Evolutionary conservation across 305 asterid genomes (phyloP).

Genomic region (Fraxinus xanthoxyloides): DNA sequence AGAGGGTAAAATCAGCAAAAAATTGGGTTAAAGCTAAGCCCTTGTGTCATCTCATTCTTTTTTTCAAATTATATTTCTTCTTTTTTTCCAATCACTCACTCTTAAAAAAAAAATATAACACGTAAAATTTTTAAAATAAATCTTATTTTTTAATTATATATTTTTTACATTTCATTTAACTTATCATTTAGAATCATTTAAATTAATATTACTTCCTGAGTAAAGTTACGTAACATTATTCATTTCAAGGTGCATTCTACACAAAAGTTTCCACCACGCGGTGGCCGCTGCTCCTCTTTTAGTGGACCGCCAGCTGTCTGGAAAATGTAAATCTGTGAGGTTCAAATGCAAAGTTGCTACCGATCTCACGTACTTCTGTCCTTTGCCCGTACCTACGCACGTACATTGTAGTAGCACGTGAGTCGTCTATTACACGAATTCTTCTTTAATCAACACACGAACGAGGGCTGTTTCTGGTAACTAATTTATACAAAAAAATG

Average conservation of each 20-base stretch:
- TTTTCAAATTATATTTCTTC: too few relatives aligned
- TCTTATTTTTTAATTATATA: too few relatives aligned
- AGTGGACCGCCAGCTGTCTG: conserved; percentile 27
- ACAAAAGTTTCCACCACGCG: neutral
- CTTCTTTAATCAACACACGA: neutral
- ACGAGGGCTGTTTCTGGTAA: neutral
- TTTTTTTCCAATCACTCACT: too few relatives aligned
- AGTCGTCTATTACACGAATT: neutral
- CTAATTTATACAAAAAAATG: neutral
- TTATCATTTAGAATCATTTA: too few relatives aligned
- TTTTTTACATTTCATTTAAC: too few relatives aligned
- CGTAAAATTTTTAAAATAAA: too few relatives aligned
- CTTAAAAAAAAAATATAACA: too few relatives aligned
- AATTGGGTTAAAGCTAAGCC: neutral
- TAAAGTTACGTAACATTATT: too few relatives aligned
- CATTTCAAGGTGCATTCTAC: too few relatives aligned
- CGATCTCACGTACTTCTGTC: conserved; percentile 39
- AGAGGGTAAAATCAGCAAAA: neutral
- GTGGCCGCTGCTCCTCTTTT: conserved; percentile 28
- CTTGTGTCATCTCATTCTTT: too few relatives aligned
- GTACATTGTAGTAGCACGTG: conserved; percentile 18
- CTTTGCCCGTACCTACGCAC: conserved; percentile 55
- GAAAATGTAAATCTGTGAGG: neutral
- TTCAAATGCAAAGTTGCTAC: conserved; percentile 39
- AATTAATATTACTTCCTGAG: too few relatives aligned